Evolutionary conservation across 768 basidiomycete genomes (phyloP).

Genomic region (Dacryopinax spathularia): DNA sequence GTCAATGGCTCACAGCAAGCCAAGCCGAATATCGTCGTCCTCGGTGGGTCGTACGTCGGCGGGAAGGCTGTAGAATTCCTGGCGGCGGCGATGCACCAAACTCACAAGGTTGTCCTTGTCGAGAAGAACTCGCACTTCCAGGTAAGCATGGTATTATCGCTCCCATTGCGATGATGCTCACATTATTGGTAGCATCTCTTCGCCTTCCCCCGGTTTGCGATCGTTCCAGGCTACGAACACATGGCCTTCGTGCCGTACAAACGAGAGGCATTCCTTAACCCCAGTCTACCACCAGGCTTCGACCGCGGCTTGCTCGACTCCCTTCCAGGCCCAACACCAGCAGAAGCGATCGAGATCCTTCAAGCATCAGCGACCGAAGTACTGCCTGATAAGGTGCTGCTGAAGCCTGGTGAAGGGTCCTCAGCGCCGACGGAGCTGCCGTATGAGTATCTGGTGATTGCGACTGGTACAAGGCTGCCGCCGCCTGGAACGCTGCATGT

Average conservation of each 20-base stretch:
- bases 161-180: neutral
- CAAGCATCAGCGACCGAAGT: neutral
- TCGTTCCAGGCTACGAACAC: conserved; percentile 47
- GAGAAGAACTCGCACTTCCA: conserved; percentile 34
- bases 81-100: conserved; percentile 34
- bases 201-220: conserved; percentile 42
- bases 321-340: neutral
- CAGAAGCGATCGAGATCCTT: neutral
- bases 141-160: conserved; percentile 13
- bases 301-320: neutral
- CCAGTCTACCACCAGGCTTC: conserved; percentile 14
- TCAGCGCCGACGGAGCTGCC: conserved; percentile 19
- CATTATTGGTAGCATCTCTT: conserved; percentile 33
- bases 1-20: conserved; percentile 6
- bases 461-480: conserved; percentile 33
- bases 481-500: conserved; percentile 12
- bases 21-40: conserved; percentile 35
- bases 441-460: conserved; percentile 48
- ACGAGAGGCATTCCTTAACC: conserved; percentile 30
- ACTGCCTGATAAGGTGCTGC: neutral
- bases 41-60: conserved; percentile 46
- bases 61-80: conserved; percentile 18
- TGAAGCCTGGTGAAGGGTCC: neutral
- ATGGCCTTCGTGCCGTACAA: conserved; percentile 51
- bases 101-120: conserved; percentile 42